phyloP scores from a whole-genome alignment of 148 eudicot genomes.

The Spergularia bocconei region DNA sequence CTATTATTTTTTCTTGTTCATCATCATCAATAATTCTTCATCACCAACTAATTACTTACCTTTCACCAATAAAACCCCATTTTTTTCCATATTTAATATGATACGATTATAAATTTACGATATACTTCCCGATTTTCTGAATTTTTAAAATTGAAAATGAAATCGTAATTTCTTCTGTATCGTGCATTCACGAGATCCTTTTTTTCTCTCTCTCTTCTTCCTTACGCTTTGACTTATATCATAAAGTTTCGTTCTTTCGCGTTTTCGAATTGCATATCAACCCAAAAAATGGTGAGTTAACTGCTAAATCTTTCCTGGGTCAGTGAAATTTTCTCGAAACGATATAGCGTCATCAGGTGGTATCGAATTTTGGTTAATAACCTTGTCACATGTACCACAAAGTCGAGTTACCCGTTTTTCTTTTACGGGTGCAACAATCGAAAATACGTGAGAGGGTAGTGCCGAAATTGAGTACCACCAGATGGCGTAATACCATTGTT shows the following conservation, averaged over 20 bases:
- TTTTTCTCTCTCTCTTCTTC: neutral
- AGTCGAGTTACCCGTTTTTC: too few species aligned
- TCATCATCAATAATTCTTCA: neutral
- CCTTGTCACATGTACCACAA: too few species aligned
- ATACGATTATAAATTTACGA: neutral
- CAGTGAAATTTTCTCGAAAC: neutral
- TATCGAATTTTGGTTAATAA: too few species aligned
- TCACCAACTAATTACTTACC: slow-evolving; percentile 8
- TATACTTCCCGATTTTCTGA: neutral
- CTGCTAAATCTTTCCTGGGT: neutral
- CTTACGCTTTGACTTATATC: neutral
- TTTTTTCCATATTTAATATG: neutral
- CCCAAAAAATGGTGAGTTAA: slow-evolving; percentile 19
- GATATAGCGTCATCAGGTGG: too few species aligned
- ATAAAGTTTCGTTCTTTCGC: neutral
- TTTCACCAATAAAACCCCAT: neutral
- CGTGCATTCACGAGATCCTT: neutral
- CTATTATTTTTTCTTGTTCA: too few species aligned
- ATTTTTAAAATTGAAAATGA: neutral
- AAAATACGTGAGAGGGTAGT: too few species aligned
- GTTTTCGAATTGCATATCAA: neutral
- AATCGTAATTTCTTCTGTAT: neutral
- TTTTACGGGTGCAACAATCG: too few species aligned
- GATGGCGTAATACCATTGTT: too few species aligned
- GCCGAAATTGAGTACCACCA: too few species aligned